Evolutionary conservation across 352 stramenopile genomes (phyloP).

Genomic region (Phytophthora sp.): DNA sequence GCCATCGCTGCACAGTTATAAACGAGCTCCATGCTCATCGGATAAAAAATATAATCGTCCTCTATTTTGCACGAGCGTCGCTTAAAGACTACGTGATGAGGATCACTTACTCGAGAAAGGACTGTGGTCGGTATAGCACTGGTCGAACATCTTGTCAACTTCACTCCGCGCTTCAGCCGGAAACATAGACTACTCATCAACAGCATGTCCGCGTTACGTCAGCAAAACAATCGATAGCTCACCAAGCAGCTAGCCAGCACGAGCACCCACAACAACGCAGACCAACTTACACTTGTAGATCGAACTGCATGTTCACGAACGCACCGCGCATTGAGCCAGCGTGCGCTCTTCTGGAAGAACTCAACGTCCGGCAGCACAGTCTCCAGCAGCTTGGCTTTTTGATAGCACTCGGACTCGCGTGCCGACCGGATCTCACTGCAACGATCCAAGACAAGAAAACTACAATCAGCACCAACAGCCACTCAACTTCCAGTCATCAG

Average conservation of each 20-base stretch:
- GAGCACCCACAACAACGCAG: background rate
- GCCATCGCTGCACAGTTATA: too few relatives aligned
- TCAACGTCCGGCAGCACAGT: constrained; percentile 61
- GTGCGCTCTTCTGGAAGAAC: constrained; percentile 65
- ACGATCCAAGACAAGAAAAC: background rate
- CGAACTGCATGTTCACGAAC: constrained; percentile 78
- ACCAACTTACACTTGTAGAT: constrained; percentile 61
- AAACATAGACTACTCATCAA: constrained; percentile 72
- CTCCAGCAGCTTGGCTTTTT: constrained; percentile 70
- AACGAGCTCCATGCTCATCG: too few relatives aligned
- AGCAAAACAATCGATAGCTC: too few relatives aligned
- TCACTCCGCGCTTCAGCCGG: constrained; percentile 60
- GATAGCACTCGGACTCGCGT: constrained; percentile 84
- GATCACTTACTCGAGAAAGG: constrained; percentile 51
- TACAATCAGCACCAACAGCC: background rate
- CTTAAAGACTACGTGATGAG: constrained; percentile 14
- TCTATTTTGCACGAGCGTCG: constrained; percentile 30
- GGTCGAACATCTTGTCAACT: constrained; percentile 82
- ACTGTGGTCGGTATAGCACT: constrained; percentile 76
- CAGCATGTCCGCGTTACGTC: too few relatives aligned
- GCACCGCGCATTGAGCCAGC: constrained; percentile 70
- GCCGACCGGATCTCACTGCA: constrained; percentile 81
- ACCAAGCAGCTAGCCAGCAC: too few relatives aligned
- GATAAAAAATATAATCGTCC: constrained; percentile 10
- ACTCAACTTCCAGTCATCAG: background rate